Percentiles rank a stretch among this genome's conserved stretches.
Conservation (phyloP, 495 filamentous ascomycete species). For the Xanthoparmelia taractica region DNA sequence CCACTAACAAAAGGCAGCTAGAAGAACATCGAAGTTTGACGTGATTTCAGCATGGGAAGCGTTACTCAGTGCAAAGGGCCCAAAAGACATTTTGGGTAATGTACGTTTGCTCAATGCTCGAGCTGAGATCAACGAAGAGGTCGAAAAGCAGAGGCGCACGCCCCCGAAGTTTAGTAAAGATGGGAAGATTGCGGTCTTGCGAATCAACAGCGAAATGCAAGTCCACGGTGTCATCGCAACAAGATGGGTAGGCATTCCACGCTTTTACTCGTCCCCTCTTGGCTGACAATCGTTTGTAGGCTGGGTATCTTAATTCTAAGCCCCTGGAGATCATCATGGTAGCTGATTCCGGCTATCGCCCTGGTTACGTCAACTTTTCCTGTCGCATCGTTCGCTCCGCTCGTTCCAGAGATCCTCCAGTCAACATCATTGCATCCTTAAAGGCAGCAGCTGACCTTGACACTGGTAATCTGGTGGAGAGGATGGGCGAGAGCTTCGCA, state of each 20-base stretch:
- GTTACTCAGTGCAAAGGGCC: slow-evolving; percentile 34
- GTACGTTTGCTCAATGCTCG: slow-evolving; percentile 38
- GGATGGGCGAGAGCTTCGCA: slow-evolving; percentile 48
- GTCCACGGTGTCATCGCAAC: slow-evolving; percentile 54
- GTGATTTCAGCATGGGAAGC: slow-evolving; percentile 49
- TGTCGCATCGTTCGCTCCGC: slow-evolving; percentile 47
- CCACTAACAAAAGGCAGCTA: slow-evolving; percentile 24
- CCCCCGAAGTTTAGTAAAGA: slow-evolving; percentile 51
- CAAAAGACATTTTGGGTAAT: slow-evolving; percentile 41
- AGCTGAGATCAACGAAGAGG: slow-evolving; percentile 46
- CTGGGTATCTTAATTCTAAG: slow-evolving; percentile 42
- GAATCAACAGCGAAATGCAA: slow-evolving; percentile 46
- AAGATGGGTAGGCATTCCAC: slow-evolving; percentile 37
- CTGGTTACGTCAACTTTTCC: slow-evolving; percentile 50
- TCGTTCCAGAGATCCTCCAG: slow-evolving; percentile 35
- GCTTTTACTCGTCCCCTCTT: neutral
- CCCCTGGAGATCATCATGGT: slow-evolving; percentile 49
- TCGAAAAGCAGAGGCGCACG: slow-evolving; percentile 45
- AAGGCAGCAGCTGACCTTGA: slow-evolving; percentile 38
- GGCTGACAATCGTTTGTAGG: slow-evolving; percentile 16
- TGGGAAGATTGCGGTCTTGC: slow-evolving; percentile 48
- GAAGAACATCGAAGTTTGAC: slow-evolving; percentile 47
- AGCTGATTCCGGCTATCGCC: slow-evolving; percentile 52
- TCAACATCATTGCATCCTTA: slow-evolving; percentile 49
- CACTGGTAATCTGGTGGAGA: slow-evolving; percentile 36